These are phyloP conservation scores for Talaromyces islandicus DNA, from an alignment of 2,329 filamentous ascomycete genomes.

Conservation along the genomic window DNA sequence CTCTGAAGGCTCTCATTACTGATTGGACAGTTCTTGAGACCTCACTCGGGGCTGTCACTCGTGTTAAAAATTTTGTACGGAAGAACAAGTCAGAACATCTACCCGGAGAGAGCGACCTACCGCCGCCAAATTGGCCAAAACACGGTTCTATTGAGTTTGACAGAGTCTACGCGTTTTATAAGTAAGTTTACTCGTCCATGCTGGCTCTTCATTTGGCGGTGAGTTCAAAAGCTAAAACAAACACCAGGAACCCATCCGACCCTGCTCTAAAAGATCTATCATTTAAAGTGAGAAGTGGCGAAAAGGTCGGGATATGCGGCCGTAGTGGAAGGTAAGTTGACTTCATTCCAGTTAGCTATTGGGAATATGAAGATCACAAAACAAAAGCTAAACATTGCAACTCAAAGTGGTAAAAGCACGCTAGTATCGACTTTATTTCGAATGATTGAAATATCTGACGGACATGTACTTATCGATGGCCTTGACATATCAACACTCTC, in stretches of 20 bases:
- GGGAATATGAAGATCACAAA: slow-evolving; percentile 26
- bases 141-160: slow-evolving; percentile 38
- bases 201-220: not conserved
- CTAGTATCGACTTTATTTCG: slow-evolving; percentile 71
- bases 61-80: slow-evolving; percentile 48
- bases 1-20: slow-evolving; percentile 44
- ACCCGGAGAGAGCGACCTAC: slow-evolving; percentile 31
- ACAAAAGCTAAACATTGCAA: not conserved
- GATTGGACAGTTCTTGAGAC: slow-evolving; percentile 55
- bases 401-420: slow-evolving; percentile 60
- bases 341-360: slow-evolving; percentile 60
- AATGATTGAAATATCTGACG: slow-evolving; percentile 63
- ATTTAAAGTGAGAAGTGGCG: slow-evolving; percentile 53
- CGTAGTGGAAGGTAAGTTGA: slow-evolving; percentile 72
- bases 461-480: slow-evolving; percentile 65
- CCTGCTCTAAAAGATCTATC: slow-evolving; percentile 41
- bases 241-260: slow-evolving; percentile 17
- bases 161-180: slow-evolving; percentile 39
- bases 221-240: not conserved
- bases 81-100: slow-evolving; percentile 40
- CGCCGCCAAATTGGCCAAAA: slow-evolving; percentile 38
- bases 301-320: slow-evolving; percentile 70
- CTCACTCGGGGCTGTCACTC: slow-evolving; percentile 50
- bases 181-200: slow-evolving; percentile 18
- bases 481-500: slow-evolving; percentile 67